Evolutionary conservation across 352 stramenopile species (phyloP), one percentile per base, ranked within the genome.

Genomic region (Pythium aquatile): DNA sequence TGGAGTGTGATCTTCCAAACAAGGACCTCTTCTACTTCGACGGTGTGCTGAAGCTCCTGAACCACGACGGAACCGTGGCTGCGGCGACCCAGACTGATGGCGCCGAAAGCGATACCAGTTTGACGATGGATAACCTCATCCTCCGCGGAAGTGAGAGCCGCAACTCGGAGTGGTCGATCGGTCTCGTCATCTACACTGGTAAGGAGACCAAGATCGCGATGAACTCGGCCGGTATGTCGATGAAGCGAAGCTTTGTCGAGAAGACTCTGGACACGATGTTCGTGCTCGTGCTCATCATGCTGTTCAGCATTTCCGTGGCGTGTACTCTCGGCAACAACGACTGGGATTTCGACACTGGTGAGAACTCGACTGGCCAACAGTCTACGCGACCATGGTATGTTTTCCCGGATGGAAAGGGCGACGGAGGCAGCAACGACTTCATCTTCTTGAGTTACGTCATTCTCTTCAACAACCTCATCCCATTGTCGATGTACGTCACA

Each of bases 391-490:
- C 84, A 6, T 93, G 84, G 84, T 93, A 93, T 65, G 91, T 93
- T 28, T 64, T 49, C 10, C n/a, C 16, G 11, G 52, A 32, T 6
- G 29, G n/a, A 9, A 40, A 2, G 4, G 28, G 35, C 14, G 61
- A 79, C 17, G 64, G 55, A 39, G 77, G 76, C 32, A 74, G 76
- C 42, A 91, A 90, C 63, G 81, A 85, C 62, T 96, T 93, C 66
- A 93, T 96, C 60, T 96, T 96, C 63, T 68, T 96, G 54, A 94
- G 83, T 76, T 96, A 94, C 61, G 79, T 96, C 53, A 95, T 96
- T 46, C 63, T 96, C 46, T 96, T 95, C 67, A 96, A 96, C 75
- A 94, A 94, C 58, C 70, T 95, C 44, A 94, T 95, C 53, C 84
- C 87, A 44, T 68, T 95, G 42, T 94, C 87, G 10, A 91, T 96